Base-by-base conservation (phyloP, 352 stramenopile genomes). In the Phytophthora tubulina region DNA sequence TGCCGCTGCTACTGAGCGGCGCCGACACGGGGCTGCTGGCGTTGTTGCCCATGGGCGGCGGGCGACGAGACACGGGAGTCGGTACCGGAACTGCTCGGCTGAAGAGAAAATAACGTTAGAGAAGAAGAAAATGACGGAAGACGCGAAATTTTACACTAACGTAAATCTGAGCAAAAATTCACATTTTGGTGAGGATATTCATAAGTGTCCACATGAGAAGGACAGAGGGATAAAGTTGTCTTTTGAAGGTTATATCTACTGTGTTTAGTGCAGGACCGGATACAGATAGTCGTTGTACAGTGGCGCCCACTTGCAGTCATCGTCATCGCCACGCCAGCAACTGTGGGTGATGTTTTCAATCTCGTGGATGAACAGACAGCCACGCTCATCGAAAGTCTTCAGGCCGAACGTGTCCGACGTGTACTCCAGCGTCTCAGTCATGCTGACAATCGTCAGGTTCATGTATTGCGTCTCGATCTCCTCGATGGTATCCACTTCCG, bases 251-350 rank as follows among this genome's bases (percentile, higher is more conserved):
- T 27, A 50, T 54, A n/a, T 54, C 48, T 38, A 54, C 8, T 46
- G 9, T 36, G 10, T 45, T 31, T 62, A 68, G 61, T 62, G 61
- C 35, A 77, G 32, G 3, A 36, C 51, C 3, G 77, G 57, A 48
- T 80, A 79, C 13, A 89, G 46, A 49, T 76, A 33, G 50, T 80
- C 65, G 50, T 86, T 75, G 50, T 81, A 86, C 17, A 86, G 54
- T 0, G 62, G 41, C 17, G 57, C 56, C 67, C 80, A 89, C 56
- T 74, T 62, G 64, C 75, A 85, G 53, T 67, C 35, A 21, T 53
- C n/a, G 35, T 76, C 33, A 63, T 84, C 66, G 2, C 8, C 36
- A 31, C 67, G 27, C 77, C 70, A 84, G 65, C 75, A 81, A 6
- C 56, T 44, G 53, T 81, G 76, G 2, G 55, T 49, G 30, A 85